phyloP scores from a whole-genome alignment of 2,329 filamentous ascomycete genomes.

The Mariannaea elegans region DNA sequence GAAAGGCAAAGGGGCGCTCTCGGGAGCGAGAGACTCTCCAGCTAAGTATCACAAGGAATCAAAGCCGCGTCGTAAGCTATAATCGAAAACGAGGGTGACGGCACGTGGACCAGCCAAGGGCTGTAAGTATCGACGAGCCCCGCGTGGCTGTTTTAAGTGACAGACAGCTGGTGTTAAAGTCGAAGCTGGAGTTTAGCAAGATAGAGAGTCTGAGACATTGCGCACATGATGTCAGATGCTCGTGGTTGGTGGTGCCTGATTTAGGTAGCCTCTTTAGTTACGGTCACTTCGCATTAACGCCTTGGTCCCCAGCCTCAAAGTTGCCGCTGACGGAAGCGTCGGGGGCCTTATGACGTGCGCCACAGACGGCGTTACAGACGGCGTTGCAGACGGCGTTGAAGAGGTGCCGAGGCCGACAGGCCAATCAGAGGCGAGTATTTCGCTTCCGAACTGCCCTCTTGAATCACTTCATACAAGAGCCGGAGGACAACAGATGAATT shows the following conservation, averaged over 20 bases:
- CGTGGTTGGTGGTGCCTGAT: slow-evolving; percentile 12
- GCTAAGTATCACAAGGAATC: slow-evolving; percentile 10
- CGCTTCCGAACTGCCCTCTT: slow-evolving; percentile 12
- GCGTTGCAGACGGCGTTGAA: slow-evolving; percentile 16
- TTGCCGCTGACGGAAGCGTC: slow-evolving; percentile 30
- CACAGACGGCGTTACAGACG: slow-evolving; percentile 4
- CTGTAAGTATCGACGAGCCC: background rate
- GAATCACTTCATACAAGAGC: background rate
- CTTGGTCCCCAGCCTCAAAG: slow-evolving; percentile 8
- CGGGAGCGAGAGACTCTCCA: background rate
- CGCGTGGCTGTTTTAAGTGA: slow-evolving; percentile 8
- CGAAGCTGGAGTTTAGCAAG: slow-evolving; percentile 12
- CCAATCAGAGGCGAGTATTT: slow-evolving; percentile 31
- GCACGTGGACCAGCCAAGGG: slow-evolving; percentile 15
- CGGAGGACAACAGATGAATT: background rate
- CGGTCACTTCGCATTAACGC: too few species aligned
- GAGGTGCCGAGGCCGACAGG: slow-evolving; percentile 17
- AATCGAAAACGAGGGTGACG: background rate
- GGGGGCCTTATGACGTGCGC: slow-evolving; percentile 36
- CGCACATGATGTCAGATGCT: slow-evolving; percentile 34
- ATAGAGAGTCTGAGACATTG: slow-evolving; percentile 30
- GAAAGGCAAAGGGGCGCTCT: background rate
- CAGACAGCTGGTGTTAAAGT: slow-evolving; percentile 3
- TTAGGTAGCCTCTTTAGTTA: background rate
- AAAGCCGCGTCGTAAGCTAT: background rate